Evolutionary conservation across 306 rosid species (phyloP).

Genomic region (Lathyrus sativus): DNA sequence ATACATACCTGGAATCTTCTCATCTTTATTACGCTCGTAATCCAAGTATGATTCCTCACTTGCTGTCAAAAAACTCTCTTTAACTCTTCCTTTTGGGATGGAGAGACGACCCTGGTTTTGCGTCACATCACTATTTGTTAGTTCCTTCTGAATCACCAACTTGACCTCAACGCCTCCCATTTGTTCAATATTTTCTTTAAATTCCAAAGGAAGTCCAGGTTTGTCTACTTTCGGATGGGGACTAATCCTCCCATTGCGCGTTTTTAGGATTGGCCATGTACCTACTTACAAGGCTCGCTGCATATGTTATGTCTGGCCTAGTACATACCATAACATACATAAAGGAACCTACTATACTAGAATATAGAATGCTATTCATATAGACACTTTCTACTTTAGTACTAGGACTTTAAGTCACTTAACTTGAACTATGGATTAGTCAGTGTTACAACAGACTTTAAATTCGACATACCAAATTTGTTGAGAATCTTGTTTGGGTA

Average conservation of each 20-base stretch:
- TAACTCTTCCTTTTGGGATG: neutral
- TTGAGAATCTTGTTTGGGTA: too few relatives aligned
- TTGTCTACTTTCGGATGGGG: neutral
- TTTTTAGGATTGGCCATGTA: too few relatives aligned
- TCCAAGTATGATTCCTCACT: neutral
- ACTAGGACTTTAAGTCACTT: too few relatives aligned
- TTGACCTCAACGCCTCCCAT: neutral
- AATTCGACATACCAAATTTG: too few relatives aligned
- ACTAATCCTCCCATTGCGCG: neutral
- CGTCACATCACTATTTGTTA: neutral
- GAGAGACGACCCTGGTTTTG: neutral
- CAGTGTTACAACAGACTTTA: too few relatives aligned
- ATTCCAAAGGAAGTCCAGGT: neutral
- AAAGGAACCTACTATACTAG: too few relatives aligned
- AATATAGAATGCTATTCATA: too few relatives aligned
- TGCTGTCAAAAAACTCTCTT: neutral
- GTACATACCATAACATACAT: too few relatives aligned
- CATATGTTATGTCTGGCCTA: too few relatives aligned
- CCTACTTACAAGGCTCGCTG: too few relatives aligned
- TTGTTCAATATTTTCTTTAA: conserved; percentile 11
- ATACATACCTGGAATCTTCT: neutral
- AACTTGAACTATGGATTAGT: too few relatives aligned
- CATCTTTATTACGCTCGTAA: neutral
- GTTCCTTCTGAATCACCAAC: neutral
- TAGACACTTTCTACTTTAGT: too few relatives aligned